Evolutionary conservation across 129 eudicot species (phyloP), one percentile per base, ranked within the genome.

Genomic region (Daucus carota): DNA sequence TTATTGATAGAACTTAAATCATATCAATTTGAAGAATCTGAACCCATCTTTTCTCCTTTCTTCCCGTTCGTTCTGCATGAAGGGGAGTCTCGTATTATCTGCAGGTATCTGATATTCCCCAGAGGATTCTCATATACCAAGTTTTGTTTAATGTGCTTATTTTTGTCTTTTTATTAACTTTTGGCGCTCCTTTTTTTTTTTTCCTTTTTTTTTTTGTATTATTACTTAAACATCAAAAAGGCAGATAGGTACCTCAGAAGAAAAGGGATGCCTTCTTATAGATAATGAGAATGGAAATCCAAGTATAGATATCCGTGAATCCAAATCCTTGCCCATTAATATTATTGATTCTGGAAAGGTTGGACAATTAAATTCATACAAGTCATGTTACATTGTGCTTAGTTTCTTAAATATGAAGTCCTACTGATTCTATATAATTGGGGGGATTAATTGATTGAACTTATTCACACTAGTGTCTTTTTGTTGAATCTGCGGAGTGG

Each of bases 311-410:
- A 54, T 92, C 50, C 74, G 78, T 5, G 81, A 84, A 60, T 92
- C 96, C 24, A 11, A 72, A 13, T 81, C 89, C 14, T 22, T 88
- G 31, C 92, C 93, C 5, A 81, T 90, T 62, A 86, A 74, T 59
- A 88, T 79, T 72, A 88, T 92, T 50, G 90, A 90, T 75, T 78
- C 89, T 24, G 98, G 87, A 83, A 92, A 92, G 96, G 98, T 92
- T 74, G 67, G 80, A 52, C 43, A 17, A 78, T 59, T 74, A n/a
- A 50, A 57, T 73, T 74, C 8, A 28, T 36, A 31, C 70, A 57
- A 17, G 47, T 6, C 63, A 16, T 38, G n/a, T 71, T 48, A 31
- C 26, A 31, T 18, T 20, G 48, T 75, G 24, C 38, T 3, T 12
- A 29, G 45, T 29, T 11, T 73, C 15, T 14, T 8, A 24, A 44